Base-by-base conservation (phyloP, 2,329 filamentous ascomycete species). In the Cladosporium velox region DNA sequence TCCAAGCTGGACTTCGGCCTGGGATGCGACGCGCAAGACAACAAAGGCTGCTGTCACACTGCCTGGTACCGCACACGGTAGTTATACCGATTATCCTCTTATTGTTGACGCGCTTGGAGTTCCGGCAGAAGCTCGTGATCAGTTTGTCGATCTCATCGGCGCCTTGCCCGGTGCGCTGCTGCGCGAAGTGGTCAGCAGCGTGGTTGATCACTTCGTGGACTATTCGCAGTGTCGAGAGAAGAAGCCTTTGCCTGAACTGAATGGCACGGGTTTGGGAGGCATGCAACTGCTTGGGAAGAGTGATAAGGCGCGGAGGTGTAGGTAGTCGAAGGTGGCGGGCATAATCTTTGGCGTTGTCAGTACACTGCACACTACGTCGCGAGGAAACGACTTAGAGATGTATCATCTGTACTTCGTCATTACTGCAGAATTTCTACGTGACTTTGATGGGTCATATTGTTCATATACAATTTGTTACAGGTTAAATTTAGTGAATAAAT, bases 81-180 rank as follows among this genome's bases (percentile, higher is more conserved):
- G 65, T 21, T 69, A 67, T 59, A 67, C 67, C 21, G 67, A 69
- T 61, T 34, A 66, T 34, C 59, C 64, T 41, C 32, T 69, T 41
- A 28, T 67, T 10, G 60, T 66, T 15, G 66, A 69, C 54, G 59
- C 54, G 28, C 54, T 66, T 52, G 66, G 54, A 1, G n/a, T 67
- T 14, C 59, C 63, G 32, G 58, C 54, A 15, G 60, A 24, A 30
- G 59, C 28, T 58, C 66, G 30, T 26, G 38, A 32, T 35, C 49
- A 34, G 47, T 65, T 67, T 44, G 58, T 28, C 24, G 21, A 24
- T 12, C 38, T 86, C 35, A 88, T 88, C 49, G 97, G 82, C 21
- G 84, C 87, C 12, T 91, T 93, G 72, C 96, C 92, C 64, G 93
- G 87, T 5, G 82, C 84, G 87, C 93, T 97, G 78, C 97, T 97